These are phyloP conservation scores for Botrytis squamosa DNA, from an alignment of 2,329 filamentous ascomycete species.

Conservation along the genomic window DNA sequence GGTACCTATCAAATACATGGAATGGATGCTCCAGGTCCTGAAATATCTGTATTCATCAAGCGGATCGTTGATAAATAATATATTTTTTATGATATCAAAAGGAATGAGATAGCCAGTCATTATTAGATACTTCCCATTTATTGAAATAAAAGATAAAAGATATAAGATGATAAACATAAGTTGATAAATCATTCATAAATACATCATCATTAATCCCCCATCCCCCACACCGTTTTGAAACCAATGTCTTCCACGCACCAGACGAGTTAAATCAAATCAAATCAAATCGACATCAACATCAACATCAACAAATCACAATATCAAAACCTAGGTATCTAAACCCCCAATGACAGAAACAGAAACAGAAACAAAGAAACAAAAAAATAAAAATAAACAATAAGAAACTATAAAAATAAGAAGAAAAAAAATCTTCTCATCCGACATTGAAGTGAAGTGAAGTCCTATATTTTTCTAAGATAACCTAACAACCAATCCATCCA, in stretches of 20 bases:
- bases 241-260: not conserved
- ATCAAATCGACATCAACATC: not conserved
- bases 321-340: not conserved
- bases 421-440: not conserved
- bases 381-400: too few relatives aligned
- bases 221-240: not conserved
- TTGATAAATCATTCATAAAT: not conserved
- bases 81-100: too few relatives aligned
- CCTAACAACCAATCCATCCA: not conserved
- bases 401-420: not conserved
- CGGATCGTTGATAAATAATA: not conserved
- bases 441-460: too few relatives aligned
- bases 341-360: not conserved
- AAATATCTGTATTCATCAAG: not conserved
- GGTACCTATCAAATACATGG: not conserved
- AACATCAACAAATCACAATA: not conserved
- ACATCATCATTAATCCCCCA: not conserved
- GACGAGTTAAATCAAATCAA: not conserved
- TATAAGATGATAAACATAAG: not conserved
- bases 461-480: not conserved
- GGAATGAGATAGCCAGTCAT: not conserved
- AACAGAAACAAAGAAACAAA: not conserved
- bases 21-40: too few relatives aligned
- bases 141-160: not conserved
- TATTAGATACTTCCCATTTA: not conserved